These are phyloP conservation scores for Ceriops zippeliana DNA, from an alignment of 345 rosid species.

Conservation along the genomic window DNA sequence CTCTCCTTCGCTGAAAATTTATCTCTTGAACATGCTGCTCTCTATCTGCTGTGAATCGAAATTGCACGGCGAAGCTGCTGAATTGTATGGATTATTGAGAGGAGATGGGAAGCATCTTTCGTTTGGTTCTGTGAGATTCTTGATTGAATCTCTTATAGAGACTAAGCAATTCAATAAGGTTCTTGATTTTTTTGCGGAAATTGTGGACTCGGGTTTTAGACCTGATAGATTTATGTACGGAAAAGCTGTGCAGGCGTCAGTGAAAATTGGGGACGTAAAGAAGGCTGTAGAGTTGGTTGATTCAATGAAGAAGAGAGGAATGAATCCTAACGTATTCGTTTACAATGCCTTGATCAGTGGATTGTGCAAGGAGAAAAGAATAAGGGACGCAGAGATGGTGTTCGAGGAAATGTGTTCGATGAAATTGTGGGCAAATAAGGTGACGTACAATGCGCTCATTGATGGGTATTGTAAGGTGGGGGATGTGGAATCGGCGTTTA, in stretches of 20 bases:
- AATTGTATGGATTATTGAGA: conserved; percentile 39
- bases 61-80: conserved; percentile 43
- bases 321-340: conserved; percentile 47
- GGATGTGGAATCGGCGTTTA: conserved; percentile 41
- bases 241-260: conserved; percentile 74
- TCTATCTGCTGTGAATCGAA: conserved; percentile 41
- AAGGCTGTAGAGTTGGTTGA: conserved; percentile 50
- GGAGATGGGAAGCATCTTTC: conserved; percentile 49
- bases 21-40: conserved; percentile 44
- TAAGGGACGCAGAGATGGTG: conserved; percentile 57
- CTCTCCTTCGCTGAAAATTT: conserved; percentile 39
- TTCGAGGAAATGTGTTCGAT: conserved; percentile 57
- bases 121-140: conserved; percentile 34
- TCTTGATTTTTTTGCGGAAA: conserved; percentile 48
- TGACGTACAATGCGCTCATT: conserved; percentile 66
- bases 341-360: conserved; percentile 65
- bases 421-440: conserved; percentile 36
- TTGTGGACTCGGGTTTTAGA: conserved; percentile 40
- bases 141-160: conserved; percentile 42
- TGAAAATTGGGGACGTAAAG: conserved; percentile 49
- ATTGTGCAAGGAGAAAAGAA: conserved; percentile 50
- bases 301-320: conserved; percentile 46
- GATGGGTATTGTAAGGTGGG: conserved; percentile 72
- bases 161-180: conserved; percentile 36
- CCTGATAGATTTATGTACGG: conserved; percentile 58